Evolutionary conservation across 2,329 filamentous ascomycete species (phyloP), one percentile per base, ranked within the genome.

Genomic region (Ampelomyces quisqualis): DNA sequence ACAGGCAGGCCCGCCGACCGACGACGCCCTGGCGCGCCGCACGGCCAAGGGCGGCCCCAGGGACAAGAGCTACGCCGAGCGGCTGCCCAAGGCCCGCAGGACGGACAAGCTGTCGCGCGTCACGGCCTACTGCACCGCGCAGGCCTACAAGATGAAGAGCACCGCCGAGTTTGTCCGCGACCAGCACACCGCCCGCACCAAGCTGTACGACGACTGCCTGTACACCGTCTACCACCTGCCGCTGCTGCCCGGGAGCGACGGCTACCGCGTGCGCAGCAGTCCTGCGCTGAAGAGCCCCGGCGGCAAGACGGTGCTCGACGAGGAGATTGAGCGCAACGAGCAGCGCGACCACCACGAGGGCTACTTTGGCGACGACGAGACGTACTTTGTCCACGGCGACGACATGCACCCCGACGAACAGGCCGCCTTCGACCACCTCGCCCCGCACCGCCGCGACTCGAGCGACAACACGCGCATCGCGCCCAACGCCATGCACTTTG

Each of bases 211-310:
- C 67, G 93, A 98, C 68, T 98, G 93, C 63, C 75, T 98, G 17
- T 98, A 98, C 65, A 88, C 85, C 18, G 91, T 95, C 33, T 98
- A 98, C 68, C 90, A 96, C 64, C 73, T 96, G 20, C 93, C 93
- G 4, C 73, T 98, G 11, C 75, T 97, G 38, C 86, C 88, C 2
- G 93, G 91, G 1, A 81, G 77, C 32, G 90, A 95, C 34, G 91
- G 93, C 1, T 96, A 90, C 67, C 78, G 93, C 18, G 76, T 98
- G 18, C 81, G 88, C 57, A 96, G 91, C 64, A 89, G 90, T 60
- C 93, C 93, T 0, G 86, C 95, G 17, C 72, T 97, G 37, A 95
- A 95, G 70, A 94, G 87, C 31, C 90, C 91, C 0, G 93, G 93
- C 10, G 91, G 93, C 2, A 93, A 94, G 69, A 93, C 89, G 2